Evolutionary conservation across 2,329 filamentous ascomycete species (phyloP), one percentile per base, ranked within the genome.

Genomic region (Pestalotiopsis sp.): DNA sequence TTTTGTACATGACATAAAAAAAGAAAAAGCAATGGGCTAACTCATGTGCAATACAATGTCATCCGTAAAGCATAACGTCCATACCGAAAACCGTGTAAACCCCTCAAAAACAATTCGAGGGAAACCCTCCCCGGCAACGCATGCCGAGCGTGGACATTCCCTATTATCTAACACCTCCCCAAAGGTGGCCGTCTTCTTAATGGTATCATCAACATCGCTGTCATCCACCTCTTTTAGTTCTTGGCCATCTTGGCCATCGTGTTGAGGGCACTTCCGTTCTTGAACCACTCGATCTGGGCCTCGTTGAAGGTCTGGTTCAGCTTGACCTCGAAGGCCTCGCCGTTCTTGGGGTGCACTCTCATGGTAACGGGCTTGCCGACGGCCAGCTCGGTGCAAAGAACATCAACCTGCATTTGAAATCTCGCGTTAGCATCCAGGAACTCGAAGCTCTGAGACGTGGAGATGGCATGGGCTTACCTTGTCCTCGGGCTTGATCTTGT

Each of bases 231-330:
- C 59, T 23, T 41, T 68, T 68, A 75, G 70, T 81, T 76, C 73
- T 75, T 76, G 63, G 77, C 60, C 58, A 75, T 69, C 90, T 96
- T 97, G 75, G 95, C 95, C 95, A 99, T 99, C 77, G 95, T 98
- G 91, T 99, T 99, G 74, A 99, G 88, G 68, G 96, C 96, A 79
- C 92, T 95, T 75, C 96, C 96, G 83, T 98, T 97, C 89, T 94
- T 95, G 90, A 99, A 99, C 96, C 96, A 99, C 86, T 98, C 92
- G 72, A 99, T 92, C 87, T 99, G 96, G 76, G 93, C 90, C 82
- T 94, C 94, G 89, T 99, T 99, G 91, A 97, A 99, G 73, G 96
- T 99, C 87, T 99, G 96, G 75, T 89, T 88, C 76, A 99, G 91
- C 84, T 93, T 87, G 76, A 97, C 80, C 73, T 98, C 92, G 83